Base-by-base conservation (phyloP, 2,329 filamentous ascomycete genomes). In the Phialemonium atrogriseum region DNA sequence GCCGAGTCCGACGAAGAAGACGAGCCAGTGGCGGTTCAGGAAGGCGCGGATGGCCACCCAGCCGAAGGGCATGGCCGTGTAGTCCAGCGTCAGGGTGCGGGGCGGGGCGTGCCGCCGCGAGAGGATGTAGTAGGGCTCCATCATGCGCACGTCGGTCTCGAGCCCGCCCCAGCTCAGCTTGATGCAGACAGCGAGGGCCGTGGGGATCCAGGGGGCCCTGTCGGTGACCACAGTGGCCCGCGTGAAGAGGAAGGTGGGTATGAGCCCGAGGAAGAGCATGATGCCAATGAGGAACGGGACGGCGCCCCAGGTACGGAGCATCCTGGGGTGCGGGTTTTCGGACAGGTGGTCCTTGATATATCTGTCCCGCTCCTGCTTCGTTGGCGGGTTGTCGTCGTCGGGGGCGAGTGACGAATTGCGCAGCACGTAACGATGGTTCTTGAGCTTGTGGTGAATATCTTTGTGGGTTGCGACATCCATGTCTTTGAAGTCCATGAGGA, bases 71-170 rank as follows among this genome's bases (percentile, higher is more conserved):
- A 82, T 71, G 17, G 77, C 77, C 1, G 78, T 81, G 52, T 86
- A 85, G 53, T 86, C 81, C 8, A 85, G 68, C 0, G 75, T 78
- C 6, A 86, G 66, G 2, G 74, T 79, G 41, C 67, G 72, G 6
- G 79, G 63, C 1, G 76, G 71, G 4, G 80, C 80, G 41, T 80
- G 72, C 4, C 81, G 70, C 32, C 64, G 64, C 10, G 73, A 79
- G 3, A 86, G 68, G 37, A 83, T 72, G 49, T 79, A 83, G 48
- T 81, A 86, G 2, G 81, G 81, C 51, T 85, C 79, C 53, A 84
- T 73, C 67, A 84, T 78, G 24, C 80, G 76, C 27, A 84, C 67
- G 16, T 77, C 71, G 34, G 72, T 78, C 46, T 85, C 82, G 38
- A 85, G 62, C 4, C 73, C 71, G 38, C 70, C 70, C 80, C 80